Evolutionary conservation across 768 basidiomycete species (phyloP).

Genomic region (Russula ochroleuca): DNA sequence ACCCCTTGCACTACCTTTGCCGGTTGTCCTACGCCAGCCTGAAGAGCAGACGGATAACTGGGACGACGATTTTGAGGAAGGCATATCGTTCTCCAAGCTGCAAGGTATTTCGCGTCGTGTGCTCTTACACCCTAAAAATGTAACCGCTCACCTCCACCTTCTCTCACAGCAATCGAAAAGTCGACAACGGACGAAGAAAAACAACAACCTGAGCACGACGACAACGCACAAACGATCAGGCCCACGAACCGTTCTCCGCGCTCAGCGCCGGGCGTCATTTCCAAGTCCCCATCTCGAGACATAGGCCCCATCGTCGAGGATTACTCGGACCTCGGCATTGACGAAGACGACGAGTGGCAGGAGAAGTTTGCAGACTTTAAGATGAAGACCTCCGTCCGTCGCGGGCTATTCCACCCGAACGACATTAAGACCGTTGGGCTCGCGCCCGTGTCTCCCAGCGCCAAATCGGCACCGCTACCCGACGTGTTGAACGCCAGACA

Average conservation of each 20-base stretch:
- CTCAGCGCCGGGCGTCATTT: conserved; percentile 40
- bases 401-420: conserved; percentile 82
- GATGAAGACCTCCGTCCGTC: conserved; percentile 69
- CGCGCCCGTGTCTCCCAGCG: conserved; percentile 47
- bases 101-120: conserved; percentile 44
- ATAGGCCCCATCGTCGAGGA: conserved; percentile 79
- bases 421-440: conserved; percentile 79
- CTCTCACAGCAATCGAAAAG: conserved; percentile 42
- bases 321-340: conserved; percentile 82
- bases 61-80: conserved; percentile 98
- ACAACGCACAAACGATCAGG: conserved; percentile 61
- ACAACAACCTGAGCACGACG: conserved; percentile 21
- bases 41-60: conserved; percentile 93
- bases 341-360: conserved; percentile 64
- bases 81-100: conserved; percentile 81
- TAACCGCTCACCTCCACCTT: conserved; percentile 44
- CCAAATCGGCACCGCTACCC: conserved; percentile 66
- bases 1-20: conserved; percentile 46
- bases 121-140: background rate
- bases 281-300: conserved; percentile 56
- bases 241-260: conserved; percentile 65
- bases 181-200: conserved; percentile 50
- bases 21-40: conserved; percentile 63
- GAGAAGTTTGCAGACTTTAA: conserved; percentile 84
- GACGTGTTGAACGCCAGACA: conserved; percentile 32